Percentiles rank a stretch among this genome's conserved stretches.
phyloP scores from a whole-genome alignment of 345 rosid genomes.

The Anastatica hierochuntica region DNA sequence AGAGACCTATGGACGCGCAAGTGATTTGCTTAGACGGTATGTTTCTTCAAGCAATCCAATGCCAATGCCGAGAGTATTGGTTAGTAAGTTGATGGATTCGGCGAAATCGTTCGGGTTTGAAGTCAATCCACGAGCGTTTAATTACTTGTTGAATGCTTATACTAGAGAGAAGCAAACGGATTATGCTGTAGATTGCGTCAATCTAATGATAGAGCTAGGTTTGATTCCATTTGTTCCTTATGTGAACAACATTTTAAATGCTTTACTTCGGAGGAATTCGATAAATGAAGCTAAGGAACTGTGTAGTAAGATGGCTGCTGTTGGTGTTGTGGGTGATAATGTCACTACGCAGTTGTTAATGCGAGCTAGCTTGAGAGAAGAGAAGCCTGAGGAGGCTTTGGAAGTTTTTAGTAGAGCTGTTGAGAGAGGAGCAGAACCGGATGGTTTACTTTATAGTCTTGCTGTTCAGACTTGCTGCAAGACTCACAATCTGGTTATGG shows the following conservation, averaged over 20 bases:
- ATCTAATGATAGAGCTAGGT: conserved; percentile 36
- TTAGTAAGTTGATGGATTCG: conserved; percentile 35
- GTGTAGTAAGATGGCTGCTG: conserved; percentile 37
- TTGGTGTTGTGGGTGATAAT: conserved; percentile 40
- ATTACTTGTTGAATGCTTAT: conserved; percentile 54
- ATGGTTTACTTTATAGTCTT: conserved; percentile 32
- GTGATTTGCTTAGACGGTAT: conserved; percentile 30
- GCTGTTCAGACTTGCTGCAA: conserved; percentile 40
- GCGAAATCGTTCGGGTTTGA: conserved; percentile 35
- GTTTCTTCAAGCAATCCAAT: conserved; percentile 32
- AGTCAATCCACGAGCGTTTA: conserved; percentile 34
- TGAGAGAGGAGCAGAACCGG: conserved; percentile 43
- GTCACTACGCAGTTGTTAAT: conserved; percentile 34
- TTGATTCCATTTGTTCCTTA: conserved; percentile 25
- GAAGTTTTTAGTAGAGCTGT: conserved; percentile 33
- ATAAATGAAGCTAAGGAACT: conserved; percentile 34
- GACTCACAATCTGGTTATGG: conserved; percentile 33
- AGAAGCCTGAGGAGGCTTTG: conserved; percentile 41
- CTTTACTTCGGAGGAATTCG: conserved; percentile 36
- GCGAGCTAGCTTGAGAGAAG: conserved; percentile 46
- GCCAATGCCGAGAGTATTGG: conserved; percentile 26
- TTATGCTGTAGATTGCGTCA: conserved; percentile 35
- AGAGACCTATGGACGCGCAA: conserved; percentile 26
- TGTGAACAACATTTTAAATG: conserved; percentile 35
- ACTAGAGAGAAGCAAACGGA: conserved; percentile 27